phyloP scores from a whole-genome alignment of 306 rosid species.

The Inga oerstediana region DNA sequence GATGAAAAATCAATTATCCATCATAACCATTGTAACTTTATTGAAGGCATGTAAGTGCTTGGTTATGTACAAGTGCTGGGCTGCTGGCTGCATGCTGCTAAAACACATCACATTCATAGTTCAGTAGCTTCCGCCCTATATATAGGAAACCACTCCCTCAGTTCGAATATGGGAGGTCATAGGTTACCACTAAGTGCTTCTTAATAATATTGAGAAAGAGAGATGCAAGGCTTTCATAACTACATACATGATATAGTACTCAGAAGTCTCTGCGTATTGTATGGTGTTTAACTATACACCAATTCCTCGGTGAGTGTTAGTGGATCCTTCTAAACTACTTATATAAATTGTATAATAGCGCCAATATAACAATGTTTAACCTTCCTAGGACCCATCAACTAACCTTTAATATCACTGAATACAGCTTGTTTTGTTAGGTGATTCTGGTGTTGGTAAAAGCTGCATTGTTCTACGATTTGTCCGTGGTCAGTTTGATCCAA shows the following conservation, averaged over 20 bases:
- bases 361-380: conserved; percentile 20
- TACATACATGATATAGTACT: not conserved
- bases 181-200: not conserved
- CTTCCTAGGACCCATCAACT: conserved; percentile 24
- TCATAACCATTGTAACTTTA: not conserved
- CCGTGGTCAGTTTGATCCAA: conserved; percentile 98
- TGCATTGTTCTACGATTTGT: conserved; percentile 98
- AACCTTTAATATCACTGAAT: conserved; percentile 40
- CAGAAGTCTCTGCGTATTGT: not conserved
- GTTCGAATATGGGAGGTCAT: not conserved
- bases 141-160: not conserved
- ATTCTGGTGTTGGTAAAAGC: conserved; percentile 99
- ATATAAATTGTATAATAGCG: conserved; percentile 1
- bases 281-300: not conserved
- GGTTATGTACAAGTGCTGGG: not conserved
- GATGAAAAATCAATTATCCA: not conserved
- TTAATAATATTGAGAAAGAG: conserved; percentile 4
- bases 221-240: not conserved
- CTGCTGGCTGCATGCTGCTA: not conserved
- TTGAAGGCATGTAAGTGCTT: not conserved
- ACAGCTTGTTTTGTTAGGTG: conserved; percentile 97
- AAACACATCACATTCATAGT: not conserved
- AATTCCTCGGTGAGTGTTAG: conserved; percentile 2
- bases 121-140: not conserved
- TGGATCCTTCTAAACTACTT: conserved; percentile 1